These are phyloP conservation scores for Termitomyces sp. DNA, from an alignment of 768 basidiomycete species.

Conservation along the genomic window DNA sequence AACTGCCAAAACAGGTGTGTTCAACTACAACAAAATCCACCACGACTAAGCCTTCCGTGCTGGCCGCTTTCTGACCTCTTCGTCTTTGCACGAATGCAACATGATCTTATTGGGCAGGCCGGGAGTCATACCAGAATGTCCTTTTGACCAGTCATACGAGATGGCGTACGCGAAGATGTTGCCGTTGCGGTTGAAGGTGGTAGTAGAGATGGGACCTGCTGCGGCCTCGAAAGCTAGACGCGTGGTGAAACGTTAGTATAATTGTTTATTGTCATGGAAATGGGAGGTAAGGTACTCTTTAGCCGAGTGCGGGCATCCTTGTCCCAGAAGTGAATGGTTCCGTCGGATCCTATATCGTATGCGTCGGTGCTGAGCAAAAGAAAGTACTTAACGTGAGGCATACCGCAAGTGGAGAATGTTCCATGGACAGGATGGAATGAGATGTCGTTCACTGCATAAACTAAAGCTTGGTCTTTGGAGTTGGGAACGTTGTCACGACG, in stretches of 20 bases:
- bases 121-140: constrained; percentile 77
- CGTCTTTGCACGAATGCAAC: constrained; percentile 82
- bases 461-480: constrained; percentile 59
- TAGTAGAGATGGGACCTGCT: constrained; percentile 73
- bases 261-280: neutral
- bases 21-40: neutral
- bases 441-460: constrained; percentile 83
- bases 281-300: constrained; percentile 54
- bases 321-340: constrained; percentile 92
- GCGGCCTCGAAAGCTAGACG: constrained; percentile 62
- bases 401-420: constrained; percentile 79
- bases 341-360: constrained; percentile 57
- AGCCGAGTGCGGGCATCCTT: constrained; percentile 88
- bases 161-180: constrained; percentile 89
- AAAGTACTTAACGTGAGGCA: constrained; percentile 8
- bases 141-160: constrained; percentile 94
- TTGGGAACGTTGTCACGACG: constrained; percentile 52
- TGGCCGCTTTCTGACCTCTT: constrained; percentile 73
- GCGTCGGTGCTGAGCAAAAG: constrained; percentile 3
- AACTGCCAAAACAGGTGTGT: neutral
- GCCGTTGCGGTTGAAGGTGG: constrained; percentile 83
- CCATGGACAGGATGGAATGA: constrained; percentile 81
- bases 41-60: constrained; percentile 21
- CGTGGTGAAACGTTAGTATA: neutral
- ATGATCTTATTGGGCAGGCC: constrained; percentile 73